These are phyloP conservation scores for Bryoerythrophyllum caledonicum DNA, from an alignment of 225 moss, liverwort and hornwort genomes.

Conservation along the genomic window DNA sequence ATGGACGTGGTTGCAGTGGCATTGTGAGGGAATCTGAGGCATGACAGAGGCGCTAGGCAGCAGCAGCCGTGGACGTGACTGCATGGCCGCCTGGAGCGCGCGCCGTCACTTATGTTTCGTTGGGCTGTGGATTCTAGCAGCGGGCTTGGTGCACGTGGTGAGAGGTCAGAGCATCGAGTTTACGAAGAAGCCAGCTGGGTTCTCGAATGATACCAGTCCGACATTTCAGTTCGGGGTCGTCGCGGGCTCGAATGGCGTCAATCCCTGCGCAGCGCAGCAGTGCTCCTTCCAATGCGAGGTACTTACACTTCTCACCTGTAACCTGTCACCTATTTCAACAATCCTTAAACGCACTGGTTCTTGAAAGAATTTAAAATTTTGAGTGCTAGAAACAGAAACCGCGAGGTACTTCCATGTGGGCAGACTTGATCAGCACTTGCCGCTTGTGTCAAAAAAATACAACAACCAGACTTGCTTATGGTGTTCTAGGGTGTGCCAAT, in stretches of 20 bases:
- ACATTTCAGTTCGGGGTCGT: constrained; percentile 56
- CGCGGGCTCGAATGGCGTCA: constrained; percentile 42
- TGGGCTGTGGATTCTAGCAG: constrained; percentile 19
- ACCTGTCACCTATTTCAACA: not conserved
- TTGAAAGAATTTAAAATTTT: not conserved
- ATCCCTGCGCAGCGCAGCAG: constrained; percentile 51
- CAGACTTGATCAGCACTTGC: not conserved
- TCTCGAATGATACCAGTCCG: constrained; percentile 49
- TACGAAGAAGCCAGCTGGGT: constrained; percentile 41
- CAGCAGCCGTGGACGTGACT: constrained; percentile 11
- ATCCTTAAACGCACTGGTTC: not conserved
- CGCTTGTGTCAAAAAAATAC: no score
- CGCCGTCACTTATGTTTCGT: not conserved
- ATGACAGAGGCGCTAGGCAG: constrained; percentile 23
- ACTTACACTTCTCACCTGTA: not conserved
- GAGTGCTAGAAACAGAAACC: not conserved
- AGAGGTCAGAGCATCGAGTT: constrained; percentile 43
- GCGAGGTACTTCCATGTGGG: not conserved
- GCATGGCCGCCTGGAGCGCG: constrained; percentile 21
- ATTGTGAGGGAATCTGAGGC: constrained; percentile 10
- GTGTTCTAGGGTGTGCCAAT: not conserved
- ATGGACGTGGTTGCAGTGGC: constrained; percentile 12
- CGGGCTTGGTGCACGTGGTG: not conserved
- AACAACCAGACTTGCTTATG: not conserved
- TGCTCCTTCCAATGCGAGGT: constrained; percentile 83